These are phyloP conservation scores for Lactifluus subvellereus DNA, from an alignment of 768 basidiomycete genomes.

Conservation along the genomic window DNA sequence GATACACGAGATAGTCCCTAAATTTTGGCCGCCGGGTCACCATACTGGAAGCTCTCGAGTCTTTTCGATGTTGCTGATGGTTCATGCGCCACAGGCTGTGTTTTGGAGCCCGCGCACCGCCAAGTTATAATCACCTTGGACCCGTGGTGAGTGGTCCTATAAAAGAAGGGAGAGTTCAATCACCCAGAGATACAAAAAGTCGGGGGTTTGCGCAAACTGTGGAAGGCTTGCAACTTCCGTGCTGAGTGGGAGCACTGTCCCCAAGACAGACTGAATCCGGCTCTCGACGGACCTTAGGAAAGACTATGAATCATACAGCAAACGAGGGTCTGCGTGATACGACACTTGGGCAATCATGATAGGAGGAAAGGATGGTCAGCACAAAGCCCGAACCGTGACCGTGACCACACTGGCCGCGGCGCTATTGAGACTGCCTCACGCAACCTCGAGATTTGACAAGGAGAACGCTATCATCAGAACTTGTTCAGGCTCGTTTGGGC, in stretches of 20 bases:
- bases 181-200: not conserved
- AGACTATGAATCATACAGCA: not conserved
- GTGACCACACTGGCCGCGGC: no score
- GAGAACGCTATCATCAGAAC: no score
- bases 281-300: not conserved
- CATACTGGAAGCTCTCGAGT: not conserved
- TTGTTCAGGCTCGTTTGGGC: no score
- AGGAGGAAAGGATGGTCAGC: no score
- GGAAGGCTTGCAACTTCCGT: not conserved
- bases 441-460: no score
- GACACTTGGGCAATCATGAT: no score
- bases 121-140: not conserved
- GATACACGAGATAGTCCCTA: constrained; percentile 18
- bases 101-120: not conserved
- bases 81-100: not conserved
- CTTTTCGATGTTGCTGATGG: not conserved
- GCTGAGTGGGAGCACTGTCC: not conserved
- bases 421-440: no score
- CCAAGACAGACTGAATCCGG: not conserved
- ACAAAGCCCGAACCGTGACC: no score
- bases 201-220: not conserved
- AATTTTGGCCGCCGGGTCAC: constrained; percentile 14
- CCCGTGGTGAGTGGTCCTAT: not conserved
- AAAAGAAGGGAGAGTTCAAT: no score
- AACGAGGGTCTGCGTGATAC: not conserved